Conservation (phyloP, 495 filamentous ascomycete genomes). For the Antarctomyces pellizariae region DNA sequence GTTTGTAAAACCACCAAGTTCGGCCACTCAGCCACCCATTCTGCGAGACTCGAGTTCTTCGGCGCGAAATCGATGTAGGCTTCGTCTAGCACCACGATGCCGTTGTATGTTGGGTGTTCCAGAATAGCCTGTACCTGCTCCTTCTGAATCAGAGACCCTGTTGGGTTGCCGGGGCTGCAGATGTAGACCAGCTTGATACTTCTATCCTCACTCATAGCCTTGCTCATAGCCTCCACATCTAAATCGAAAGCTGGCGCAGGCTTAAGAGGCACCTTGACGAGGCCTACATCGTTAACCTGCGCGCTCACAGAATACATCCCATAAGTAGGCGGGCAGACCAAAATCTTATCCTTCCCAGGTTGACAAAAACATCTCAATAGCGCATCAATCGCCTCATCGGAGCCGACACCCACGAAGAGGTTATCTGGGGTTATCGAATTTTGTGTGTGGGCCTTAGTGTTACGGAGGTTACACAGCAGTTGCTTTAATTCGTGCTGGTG, state of each 20-base stretch:
- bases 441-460: conserved; percentile 55
- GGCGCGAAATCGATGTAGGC: conserved; percentile 91
- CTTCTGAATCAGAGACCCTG: conserved; percentile 52
- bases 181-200: conserved; percentile 75
- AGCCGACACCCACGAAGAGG: conserved; percentile 85
- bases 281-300: conserved; percentile 68
- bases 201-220: conserved; percentile 21
- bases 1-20: conserved; percentile 98
- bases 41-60: conserved; percentile 58
- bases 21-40: conserved; percentile 83
- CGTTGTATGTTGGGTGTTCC: conserved; percentile 84
- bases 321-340: conserved; percentile 90
- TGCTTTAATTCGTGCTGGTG: conserved; percentile 77
- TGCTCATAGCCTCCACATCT: conserved; percentile 43
- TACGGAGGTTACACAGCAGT: conserved; percentile 68
- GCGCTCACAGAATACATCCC: conserved; percentile 95
- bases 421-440: conserved; percentile 57
- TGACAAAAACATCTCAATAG: conserved; percentile 79
- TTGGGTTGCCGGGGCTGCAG: conserved; percentile 89
- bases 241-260: conserved; percentile 38
- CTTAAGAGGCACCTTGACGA: conserved; percentile 63
- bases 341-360: conserved; percentile 68
- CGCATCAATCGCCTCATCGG: conserved; percentile 89
- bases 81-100: conserved; percentile 80
- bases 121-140: conserved; percentile 50